Evolutionary conservation across 768 basidiomycete genomes (phyloP).

Genomic region (Serendipita sp.): DNA sequence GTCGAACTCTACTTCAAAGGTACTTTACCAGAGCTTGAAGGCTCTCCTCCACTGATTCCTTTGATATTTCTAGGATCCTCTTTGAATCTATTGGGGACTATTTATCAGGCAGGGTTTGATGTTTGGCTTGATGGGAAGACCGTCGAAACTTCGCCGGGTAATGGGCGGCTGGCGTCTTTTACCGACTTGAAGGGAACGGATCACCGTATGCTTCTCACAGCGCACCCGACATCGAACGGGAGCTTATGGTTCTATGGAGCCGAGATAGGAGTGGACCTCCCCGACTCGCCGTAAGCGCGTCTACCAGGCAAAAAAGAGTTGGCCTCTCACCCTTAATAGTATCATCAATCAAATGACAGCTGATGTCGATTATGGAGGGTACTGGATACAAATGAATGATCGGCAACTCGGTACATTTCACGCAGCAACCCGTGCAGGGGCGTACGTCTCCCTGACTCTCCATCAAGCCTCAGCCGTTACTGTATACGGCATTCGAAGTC

Average conservation of each 20-base stretch:
- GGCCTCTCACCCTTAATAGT: not conserved
- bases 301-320: not conserved
- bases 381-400: not conserved
- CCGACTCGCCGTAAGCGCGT: not conserved
- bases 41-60: too few relatives aligned
- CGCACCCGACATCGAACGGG: not conserved
- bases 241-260: not conserved
- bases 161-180: not conserved
- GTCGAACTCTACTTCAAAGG: not conserved
- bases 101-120: not conserved
- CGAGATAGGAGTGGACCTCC: not conserved
- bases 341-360: not conserved
- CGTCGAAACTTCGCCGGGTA: not conserved
- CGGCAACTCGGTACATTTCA: not conserved
- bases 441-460: not conserved
- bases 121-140: not conserved
- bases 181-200: not conserved
- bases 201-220: not conserved
- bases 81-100: not conserved
- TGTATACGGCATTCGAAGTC: conserved; percentile 43
- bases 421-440: not conserved
- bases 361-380: not conserved
- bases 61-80: not conserved
- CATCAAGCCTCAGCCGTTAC: conserved; percentile 29
- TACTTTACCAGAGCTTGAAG: not conserved